Evolutionary conservation across 148 eudicot species (phyloP).

Genomic region (Silene uniflora): DNA sequence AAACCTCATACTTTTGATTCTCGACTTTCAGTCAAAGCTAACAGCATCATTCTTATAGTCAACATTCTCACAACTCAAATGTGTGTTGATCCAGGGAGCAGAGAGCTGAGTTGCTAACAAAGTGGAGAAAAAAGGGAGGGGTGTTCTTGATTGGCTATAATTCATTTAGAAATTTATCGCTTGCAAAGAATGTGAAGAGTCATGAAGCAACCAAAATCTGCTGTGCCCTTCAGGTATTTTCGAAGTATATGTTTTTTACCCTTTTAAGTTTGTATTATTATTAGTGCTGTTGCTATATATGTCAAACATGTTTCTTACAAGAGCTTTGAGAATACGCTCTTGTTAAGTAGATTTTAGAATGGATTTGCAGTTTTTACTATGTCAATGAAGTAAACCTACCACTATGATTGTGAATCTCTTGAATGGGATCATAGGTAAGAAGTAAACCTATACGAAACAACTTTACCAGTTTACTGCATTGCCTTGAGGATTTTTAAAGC

Average conservation of each 20-base stretch:
- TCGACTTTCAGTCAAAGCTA: background rate
- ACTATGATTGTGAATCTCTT: background rate
- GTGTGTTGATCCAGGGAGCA: conserved; percentile 54
- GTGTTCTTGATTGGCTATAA: conserved; percentile 81
- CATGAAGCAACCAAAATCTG: conserved; percentile 53
- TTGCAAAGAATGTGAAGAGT: conserved; percentile 73
- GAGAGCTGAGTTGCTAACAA: conserved; percentile 63
- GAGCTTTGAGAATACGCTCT: background rate
- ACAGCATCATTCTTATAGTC: background rate
- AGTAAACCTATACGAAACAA: no score
- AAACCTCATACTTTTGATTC: background rate
- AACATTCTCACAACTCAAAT: background rate
- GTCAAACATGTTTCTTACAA: background rate
- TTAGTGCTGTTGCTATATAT: background rate
- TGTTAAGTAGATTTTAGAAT: background rate
- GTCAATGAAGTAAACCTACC: background rate
- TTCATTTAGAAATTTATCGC: conserved; percentile 68
- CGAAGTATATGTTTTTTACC: conserved; percentile 3
- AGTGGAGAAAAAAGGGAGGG: conserved; percentile 94
- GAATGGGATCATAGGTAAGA: background rate
- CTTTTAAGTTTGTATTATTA: background rate
- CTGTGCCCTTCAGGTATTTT: conserved; percentile 62
- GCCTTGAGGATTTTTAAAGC: background rate
- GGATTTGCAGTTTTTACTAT: background rate
- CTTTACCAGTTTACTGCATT: background rate